A percentile compares a stretch with the other conserved stretches of the same genome.
phyloP scores from a whole-genome alignment of 2,329 filamentous ascomycete species.

The Exserohilum rostratum region DNA sequence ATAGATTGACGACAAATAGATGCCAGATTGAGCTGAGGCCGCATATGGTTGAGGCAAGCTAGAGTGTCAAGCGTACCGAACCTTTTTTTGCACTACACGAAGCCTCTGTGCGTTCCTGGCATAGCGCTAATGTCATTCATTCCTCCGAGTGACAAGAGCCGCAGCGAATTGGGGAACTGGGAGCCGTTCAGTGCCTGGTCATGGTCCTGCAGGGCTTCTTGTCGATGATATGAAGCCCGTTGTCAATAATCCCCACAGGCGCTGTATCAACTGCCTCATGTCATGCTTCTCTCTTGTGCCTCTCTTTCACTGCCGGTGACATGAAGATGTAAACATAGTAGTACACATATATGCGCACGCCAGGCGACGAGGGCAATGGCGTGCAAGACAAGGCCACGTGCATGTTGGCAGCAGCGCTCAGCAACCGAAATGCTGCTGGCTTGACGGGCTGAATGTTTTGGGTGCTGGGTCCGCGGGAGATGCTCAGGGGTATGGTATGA shows the following conservation, averaged over 20 bases:
- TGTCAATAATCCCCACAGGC: slow-evolving; percentile 10
- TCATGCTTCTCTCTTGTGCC: no score
- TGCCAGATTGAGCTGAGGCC: background rate
- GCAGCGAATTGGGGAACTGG: background rate
- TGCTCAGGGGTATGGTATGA: slow-evolving; percentile 5
- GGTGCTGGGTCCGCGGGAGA: background rate
- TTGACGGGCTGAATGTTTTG: background rate
- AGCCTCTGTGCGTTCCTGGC: slow-evolving; percentile 7
- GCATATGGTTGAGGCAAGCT: slow-evolving; percentile 8
- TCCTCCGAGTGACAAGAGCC: background rate
- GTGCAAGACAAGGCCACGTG: slow-evolving; percentile 18
- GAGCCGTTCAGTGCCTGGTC: background rate
- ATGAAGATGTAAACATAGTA: slow-evolving; percentile 7
- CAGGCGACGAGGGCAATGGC: slow-evolving; percentile 13
- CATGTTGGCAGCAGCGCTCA: slow-evolving; percentile 1
- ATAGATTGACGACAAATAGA: background rate
- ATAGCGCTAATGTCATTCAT: slow-evolving; percentile 3
- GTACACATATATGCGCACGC: slow-evolving; percentile 11
- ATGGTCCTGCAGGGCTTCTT: no score
- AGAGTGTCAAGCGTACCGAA: slow-evolving; percentile 12
- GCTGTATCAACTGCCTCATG: background rate
- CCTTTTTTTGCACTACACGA: background rate
- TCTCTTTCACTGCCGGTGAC: slow-evolving; percentile 10
- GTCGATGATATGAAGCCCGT: background rate
- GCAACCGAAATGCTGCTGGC: slow-evolving; percentile 1